These are phyloP conservation scores for Cladophialophora chaetospira DNA, from an alignment of 2,329 filamentous ascomycete genomes.

Conservation along the genomic window DNA sequence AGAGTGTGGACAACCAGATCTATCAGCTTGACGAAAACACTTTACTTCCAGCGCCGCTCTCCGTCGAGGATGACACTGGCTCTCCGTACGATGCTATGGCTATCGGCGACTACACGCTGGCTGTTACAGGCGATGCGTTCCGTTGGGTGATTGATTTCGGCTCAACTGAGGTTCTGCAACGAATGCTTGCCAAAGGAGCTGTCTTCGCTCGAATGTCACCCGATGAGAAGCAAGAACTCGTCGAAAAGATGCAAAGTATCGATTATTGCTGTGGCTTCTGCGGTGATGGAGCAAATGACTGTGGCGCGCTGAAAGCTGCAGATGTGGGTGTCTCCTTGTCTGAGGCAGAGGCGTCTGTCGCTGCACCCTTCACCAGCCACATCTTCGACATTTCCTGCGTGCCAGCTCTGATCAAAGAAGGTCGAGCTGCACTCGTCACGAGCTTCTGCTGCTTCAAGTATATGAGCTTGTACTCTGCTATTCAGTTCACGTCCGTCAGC, in stretches of 20 bases:
- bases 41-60: constrained; percentile 71
- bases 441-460: constrained; percentile 99
- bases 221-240: constrained; percentile 95
- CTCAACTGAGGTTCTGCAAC: constrained; percentile 68
- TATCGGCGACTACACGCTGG: constrained; percentile 81
- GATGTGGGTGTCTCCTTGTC: constrained; percentile 97
- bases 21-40: constrained; percentile 78
- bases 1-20: constrained; percentile 85
- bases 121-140: constrained; percentile 90
- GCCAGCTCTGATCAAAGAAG: constrained; percentile 89
- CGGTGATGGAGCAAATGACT: constrained; percentile 96
- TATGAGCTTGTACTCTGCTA: constrained; percentile 99
- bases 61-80: constrained; percentile 74
- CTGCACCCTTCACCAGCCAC: constrained; percentile 94
- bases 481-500: constrained; percentile 96
- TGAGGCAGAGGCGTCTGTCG: constrained; percentile 95
- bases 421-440: constrained; percentile 91
- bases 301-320: constrained; percentile 91
- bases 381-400: constrained; percentile 97
- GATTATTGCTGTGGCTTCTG: constrained; percentile 96
- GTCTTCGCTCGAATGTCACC: constrained; percentile 98
- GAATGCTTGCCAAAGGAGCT: constrained; percentile 89
- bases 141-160: constrained; percentile 95
- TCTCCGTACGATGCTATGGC: constrained; percentile 82
- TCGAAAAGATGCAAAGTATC: constrained; percentile 94